phyloP scores from a whole-genome alignment of 1,284 basidiomycete species.

The Blastosporella zonata region DNA sequence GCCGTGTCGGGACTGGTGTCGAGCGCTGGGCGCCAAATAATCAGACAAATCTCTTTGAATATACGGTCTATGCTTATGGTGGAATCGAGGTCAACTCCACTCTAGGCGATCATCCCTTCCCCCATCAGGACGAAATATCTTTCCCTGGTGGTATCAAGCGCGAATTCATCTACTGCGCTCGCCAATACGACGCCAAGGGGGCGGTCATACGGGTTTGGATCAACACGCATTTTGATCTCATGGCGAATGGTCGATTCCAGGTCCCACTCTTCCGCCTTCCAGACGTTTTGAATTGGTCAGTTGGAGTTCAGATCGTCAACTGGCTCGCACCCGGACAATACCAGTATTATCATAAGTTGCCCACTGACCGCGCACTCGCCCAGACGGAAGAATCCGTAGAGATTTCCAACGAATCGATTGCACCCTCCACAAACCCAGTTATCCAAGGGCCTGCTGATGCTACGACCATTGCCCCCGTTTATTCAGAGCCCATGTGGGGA shows the following conservation, averaged over 20 bases:
- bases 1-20: not conserved
- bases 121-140: constrained; percentile 2
- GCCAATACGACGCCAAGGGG: constrained; percentile 2
- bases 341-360: constrained; percentile 7
- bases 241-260: not conserved
- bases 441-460: not conserved
- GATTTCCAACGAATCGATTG: too few species aligned
- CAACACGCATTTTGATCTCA: not conserved
- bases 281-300: constrained; percentile 7
- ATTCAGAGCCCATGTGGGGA: constrained; percentile 4
- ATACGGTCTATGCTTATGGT: constrained; percentile 3
- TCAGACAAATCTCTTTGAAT: constrained; percentile 1
- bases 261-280: constrained; percentile 5
- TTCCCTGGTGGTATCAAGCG: constrained; percentile 9
- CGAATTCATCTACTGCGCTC: constrained; percentile 4
- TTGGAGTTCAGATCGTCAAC: constrained; percentile 4
- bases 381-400: not conserved
- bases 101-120: not conserved
- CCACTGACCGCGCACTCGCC: not conserved
- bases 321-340: constrained; percentile 8
- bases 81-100: constrained; percentile 5
- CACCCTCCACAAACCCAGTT: too few species aligned
- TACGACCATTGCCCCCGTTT: not conserved
- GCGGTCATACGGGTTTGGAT: constrained; percentile 7
- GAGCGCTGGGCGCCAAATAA: constrained; percentile 3